Evolutionary conservation across 768 basidiomycete genomes (phyloP), one percentile per base, ranked within the genome.

Genomic region (Pleurotus platypus): DNA sequence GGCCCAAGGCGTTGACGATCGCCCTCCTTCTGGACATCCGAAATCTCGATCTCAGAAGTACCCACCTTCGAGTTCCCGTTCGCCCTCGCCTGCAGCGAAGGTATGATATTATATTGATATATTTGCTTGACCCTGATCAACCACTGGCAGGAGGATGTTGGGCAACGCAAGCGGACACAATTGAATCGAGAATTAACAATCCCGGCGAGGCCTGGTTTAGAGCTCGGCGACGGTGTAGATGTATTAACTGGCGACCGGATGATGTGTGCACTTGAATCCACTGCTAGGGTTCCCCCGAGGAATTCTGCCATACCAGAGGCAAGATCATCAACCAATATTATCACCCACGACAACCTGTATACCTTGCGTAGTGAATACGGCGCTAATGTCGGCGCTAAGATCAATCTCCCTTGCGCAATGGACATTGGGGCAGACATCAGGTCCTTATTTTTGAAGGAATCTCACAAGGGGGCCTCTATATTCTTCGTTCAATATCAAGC

Each of bases 401-500:
- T 50, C 27, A 50, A 38, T 30, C 16, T 35, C 49, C 49, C 49
- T 6, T 24, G n/a, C 27, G 30, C 49, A 4, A n/a, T 50, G 15
- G 49, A 35, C n/a, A 30, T 50, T 26, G 49, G 49, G 7, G 49
- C 49, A 0, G 49, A 50, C 22, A 30, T 50, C 30, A 50, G 20
- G 37, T 38, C 49, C 15, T n/a, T 50, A 35, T 50, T 50, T 8
- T 50, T 30, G n/a, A 50, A 24, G 11, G 49, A 50, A 30, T 20
- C 49, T 6, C 37, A 24, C 11, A 50, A 13, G 15, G 15, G 37
- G 49, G 26, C 49, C 15, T 50, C 49, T 2, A 50, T 16, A 2
- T 50, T 50, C 6, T 50, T 50, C 8, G 49, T 50, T 8, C 30
- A 50, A 20, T 50, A 50, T 50, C 49, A 50, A 50, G 27, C 37